These are phyloP conservation scores for Coemansia umbellata DNA, from an alignment of 192 early-diverging fungal species.

Conservation along the genomic window DNA sequence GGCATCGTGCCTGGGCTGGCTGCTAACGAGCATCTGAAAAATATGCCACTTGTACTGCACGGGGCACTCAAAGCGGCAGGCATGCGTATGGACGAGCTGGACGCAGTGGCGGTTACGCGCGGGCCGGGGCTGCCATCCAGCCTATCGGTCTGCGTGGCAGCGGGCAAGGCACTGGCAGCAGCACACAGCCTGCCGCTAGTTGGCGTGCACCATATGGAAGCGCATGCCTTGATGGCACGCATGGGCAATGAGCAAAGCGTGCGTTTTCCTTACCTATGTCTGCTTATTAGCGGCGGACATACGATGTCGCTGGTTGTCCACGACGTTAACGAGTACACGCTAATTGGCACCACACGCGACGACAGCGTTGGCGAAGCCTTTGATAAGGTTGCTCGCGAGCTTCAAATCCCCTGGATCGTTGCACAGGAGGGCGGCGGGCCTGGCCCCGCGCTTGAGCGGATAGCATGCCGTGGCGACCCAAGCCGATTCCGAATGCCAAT, in stretches of 20 bases:
- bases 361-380: constrained; percentile 77
- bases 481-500: constrained; percentile 48
- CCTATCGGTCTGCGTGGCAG: constrained; percentile 65
- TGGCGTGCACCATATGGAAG: constrained; percentile 85
- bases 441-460: constrained; percentile 65
- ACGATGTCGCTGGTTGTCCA: constrained; percentile 60
- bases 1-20: constrained; percentile 73
- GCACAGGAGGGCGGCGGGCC: constrained; percentile 63
- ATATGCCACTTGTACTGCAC: constrained; percentile 60
- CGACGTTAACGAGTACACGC: constrained; percentile 56
- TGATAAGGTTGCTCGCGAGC: constrained; percentile 70
- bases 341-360: constrained; percentile 66
- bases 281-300: constrained; percentile 76
- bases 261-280: constrained; percentile 64
- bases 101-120: constrained; percentile 71
- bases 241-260: constrained; percentile 35
- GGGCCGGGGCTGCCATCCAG: constrained; percentile 71
- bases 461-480: constrained; percentile 55
- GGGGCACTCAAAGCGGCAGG: constrained; percentile 57
- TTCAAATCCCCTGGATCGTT: constrained; percentile 60
- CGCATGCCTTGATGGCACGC: constrained; percentile 73
- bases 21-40: constrained; percentile 58
- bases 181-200: constrained; percentile 62
- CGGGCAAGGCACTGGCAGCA: constrained; percentile 69
- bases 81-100: constrained; percentile 54